Evolutionary conservation across 108 stramenopile genomes (phyloP), one percentile per base, ranked within the genome.

Genomic region (Discostella stelligeroides): DNA sequence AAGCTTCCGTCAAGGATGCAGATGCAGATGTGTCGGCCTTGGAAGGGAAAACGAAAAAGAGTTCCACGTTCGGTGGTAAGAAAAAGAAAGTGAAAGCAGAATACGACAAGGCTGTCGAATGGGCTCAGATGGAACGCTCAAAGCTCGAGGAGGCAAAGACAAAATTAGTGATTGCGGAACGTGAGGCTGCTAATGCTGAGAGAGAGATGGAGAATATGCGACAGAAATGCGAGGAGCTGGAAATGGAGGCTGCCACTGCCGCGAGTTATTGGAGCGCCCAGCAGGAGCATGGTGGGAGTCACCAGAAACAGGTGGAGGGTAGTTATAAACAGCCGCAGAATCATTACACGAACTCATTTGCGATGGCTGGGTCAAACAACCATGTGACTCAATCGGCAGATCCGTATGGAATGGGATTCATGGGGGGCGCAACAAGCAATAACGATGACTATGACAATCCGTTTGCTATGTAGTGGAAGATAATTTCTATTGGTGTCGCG

Each of bases 51-150:
- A 68, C 83, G 42, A 85, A 86, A 66, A 91, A 89, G 64, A 86
- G 82, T 57, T 83, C 83, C 24, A 65, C 74, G 12, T 85, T 89
- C 53, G 86, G 86, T 28, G 57, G 81, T 34, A 70, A 82, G 23
- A 89, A 87, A 67, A 86, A 84, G 41, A 88, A 90, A 76, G 76
- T 76, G 28, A 73, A 87, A 84, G 82, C 86, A 73, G 88, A 86
- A 37, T 75, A 77, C 23, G 87, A 88, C 15, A 63, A 79, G 30
- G 82, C 87, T 1, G 65, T 76, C 39, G 70, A 78, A 41, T 73
- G 79, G 43, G 88, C 87, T 21, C 64, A 69, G 15, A 63, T 62
- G 9, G 86, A 90, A 50, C 85, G 78, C 15, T 66, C 84, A 40
- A 72, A 84, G 59, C 85, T 84, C 39, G 49, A 86, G 50, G 85